phyloP scores from a whole-genome alignment of 2,329 filamentous ascomycete species.

The Fusarium verrucosum region DNA sequence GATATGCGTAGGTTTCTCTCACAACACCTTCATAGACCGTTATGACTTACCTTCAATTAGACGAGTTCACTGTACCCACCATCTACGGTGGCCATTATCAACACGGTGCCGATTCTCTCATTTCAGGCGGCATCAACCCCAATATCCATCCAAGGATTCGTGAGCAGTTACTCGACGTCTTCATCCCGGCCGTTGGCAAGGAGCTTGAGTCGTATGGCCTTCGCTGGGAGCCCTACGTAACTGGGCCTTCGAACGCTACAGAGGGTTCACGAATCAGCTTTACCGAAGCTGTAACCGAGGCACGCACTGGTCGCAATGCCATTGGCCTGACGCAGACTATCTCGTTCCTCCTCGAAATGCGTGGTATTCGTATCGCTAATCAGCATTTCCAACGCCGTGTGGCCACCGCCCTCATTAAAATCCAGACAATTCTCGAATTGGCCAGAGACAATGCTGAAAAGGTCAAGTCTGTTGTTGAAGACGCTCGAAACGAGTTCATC shows the following conservation, averaged over 20 bases:
- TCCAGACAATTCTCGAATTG: constrained; percentile 14
- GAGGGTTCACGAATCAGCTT: not conserved
- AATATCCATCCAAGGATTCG: constrained; percentile 18
- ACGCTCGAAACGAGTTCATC: constrained; percentile 5
- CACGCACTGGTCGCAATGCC: constrained; percentile 3
- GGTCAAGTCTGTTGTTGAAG: constrained; percentile 4
- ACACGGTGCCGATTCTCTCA: not conserved
- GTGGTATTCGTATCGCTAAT: constrained; percentile 6
- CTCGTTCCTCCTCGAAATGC: constrained; percentile 6
- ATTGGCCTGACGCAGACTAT: constrained; percentile 7
- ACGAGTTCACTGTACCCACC: constrained; percentile 3
- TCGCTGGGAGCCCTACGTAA: constrained; percentile 13
- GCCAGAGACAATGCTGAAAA: not conserved
- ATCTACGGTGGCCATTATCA: constrained; percentile 15
- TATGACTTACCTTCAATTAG: not conserved
- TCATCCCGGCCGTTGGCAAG: constrained; percentile 3
- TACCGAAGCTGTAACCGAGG: constrained; percentile 11
- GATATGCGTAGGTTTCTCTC: constrained; percentile 7
- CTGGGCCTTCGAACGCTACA: not conserved
- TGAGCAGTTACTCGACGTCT: constrained; percentile 3
- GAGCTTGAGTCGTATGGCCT: not conserved
- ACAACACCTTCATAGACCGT: rapidly evolving
- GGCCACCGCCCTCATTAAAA: constrained; percentile 3
- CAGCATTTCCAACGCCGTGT: constrained; percentile 25
- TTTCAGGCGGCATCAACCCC: constrained; percentile 1